These are phyloP conservation scores for Pythium rhizo-oryzae DNA, from an alignment of 352 stramenopile genomes.

Conservation along the genomic window DNA sequence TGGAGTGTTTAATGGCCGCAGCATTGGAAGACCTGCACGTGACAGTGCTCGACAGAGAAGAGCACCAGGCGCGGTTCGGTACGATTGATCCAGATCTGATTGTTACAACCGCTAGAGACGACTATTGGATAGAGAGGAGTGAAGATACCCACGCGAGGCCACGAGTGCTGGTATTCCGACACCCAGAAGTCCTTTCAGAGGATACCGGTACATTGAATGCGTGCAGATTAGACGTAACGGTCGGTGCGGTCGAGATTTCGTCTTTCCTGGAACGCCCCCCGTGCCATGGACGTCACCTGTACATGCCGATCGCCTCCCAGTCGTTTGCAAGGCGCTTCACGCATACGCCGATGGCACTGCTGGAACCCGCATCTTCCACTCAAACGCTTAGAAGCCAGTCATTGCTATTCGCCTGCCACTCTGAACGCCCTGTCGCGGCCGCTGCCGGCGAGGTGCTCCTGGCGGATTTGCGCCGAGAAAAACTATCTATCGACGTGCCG, in stretches of 20 bases:
- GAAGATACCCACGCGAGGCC: not conserved
- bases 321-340: not conserved
- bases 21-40: not conserved
- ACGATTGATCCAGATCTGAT: not conserved
- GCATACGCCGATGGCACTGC: not conserved
- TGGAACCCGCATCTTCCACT: not conserved
- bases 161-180: not conserved
- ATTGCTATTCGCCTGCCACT: not conserved
- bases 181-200: not conserved
- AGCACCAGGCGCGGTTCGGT: not conserved
- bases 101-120: not conserved
- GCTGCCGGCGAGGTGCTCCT: not conserved
- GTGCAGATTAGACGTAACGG: not conserved
- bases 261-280: not conserved
- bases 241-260: not conserved
- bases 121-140: not conserved
- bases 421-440: not conserved
- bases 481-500: not conserved
- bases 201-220: not conserved
- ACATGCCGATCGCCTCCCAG: slow-evolving; percentile 3
- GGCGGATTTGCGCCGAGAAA: not conserved
- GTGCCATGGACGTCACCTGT: not conserved
- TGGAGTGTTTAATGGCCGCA: slow-evolving; percentile 2
- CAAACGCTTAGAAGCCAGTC: too few relatives aligned
- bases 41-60: not conserved